Conservation (phyloP, 305 asterid genomes). For the Solanum aculeatissimum region DNA sequence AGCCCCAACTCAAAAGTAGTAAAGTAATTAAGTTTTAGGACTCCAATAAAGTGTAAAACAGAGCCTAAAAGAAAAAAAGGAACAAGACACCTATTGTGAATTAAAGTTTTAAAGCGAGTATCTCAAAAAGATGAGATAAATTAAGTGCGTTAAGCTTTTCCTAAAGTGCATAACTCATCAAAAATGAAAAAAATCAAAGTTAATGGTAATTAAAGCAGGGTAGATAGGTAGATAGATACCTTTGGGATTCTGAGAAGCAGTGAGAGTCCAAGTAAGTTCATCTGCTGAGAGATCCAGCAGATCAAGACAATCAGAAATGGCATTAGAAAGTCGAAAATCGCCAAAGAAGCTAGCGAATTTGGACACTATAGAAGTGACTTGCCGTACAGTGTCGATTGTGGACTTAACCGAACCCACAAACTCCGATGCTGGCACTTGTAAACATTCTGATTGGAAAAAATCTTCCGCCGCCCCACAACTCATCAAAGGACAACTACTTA, state of each 20-base stretch:
- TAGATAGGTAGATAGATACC: conserved; percentile 13
- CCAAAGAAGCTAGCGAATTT: conserved; percentile 23
- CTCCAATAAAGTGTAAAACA: not conserved
- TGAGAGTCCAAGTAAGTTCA: conserved; percentile 43
- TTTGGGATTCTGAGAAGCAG: conserved; percentile 45
- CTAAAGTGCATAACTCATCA: not conserved
- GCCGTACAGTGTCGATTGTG: conserved; percentile 28
- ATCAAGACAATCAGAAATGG: conserved; percentile 68
- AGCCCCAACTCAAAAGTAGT: not conserved
- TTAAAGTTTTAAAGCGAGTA: not conserved
- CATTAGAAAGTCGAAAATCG: conserved; percentile 52
- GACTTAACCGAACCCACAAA: conserved; percentile 39
- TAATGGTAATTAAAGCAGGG: not conserved
- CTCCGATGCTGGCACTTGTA: conserved; percentile 48
- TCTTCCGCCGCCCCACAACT: conserved; percentile 2
- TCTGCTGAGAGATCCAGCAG: conserved; percentile 61
- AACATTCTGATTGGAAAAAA: conserved; percentile 13
- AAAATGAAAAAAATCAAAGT: not conserved
- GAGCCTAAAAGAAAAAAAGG: not conserved
- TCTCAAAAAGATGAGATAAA: not conserved
- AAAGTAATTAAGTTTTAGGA: not conserved
- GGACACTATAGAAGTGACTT: conserved; percentile 42
- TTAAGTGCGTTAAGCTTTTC: not conserved
- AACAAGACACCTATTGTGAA: not conserved
- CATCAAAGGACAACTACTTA: not conserved